phyloP scores from a whole-genome alignment of 164 flowering plant species.

The grape (Vitis vinifera) region ASM3070453v1 NC_081822.1:10144501-10145000 shows the following conservation, averaged over 20 bases:
- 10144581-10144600: neutral
- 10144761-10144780: neutral
- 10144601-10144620: neutral
- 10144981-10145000: no score
- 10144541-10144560: neutral
- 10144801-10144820: neutral
- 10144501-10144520: neutral
- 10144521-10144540: neutral
- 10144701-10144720: no score
- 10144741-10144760: neutral
- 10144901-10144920: no score
- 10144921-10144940: no score
- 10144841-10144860: neutral
- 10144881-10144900: no score
- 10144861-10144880: no score
- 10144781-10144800: neutral
- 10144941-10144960: no score
- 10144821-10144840: neutral
- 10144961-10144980: no score
- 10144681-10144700: no score
- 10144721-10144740: neutral
- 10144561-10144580: neutral
- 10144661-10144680: neutral
- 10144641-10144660: neutral
- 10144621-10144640: neutral